phyloP scores from a whole-genome alignment of 2,329 filamentous ascomycete species.

The Apiospora aurea region DNA sequence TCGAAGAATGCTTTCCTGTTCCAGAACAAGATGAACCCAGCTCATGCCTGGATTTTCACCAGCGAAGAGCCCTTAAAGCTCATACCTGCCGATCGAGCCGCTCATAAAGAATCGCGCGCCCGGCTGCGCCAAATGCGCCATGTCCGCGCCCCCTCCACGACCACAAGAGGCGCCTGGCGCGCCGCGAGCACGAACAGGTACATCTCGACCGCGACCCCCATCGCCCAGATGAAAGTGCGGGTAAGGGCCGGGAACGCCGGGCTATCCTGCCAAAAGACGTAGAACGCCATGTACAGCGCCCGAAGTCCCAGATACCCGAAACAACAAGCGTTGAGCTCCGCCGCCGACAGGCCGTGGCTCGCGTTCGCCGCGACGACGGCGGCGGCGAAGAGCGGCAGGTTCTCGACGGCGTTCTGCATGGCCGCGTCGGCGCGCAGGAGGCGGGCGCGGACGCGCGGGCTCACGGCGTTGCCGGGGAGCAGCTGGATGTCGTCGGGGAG shows the following conservation, averaged over 20 bases:
- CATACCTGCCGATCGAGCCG: background rate
- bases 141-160: background rate
- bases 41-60: background rate
- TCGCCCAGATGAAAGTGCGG: background rate
- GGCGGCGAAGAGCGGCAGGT: constrained; percentile 40
- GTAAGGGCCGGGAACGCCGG: background rate
- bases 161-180: background rate
- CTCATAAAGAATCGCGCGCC: background rate
- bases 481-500: background rate
- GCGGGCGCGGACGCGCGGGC: background rate
- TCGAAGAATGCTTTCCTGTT: rapidly evolving
- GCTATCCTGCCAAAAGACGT: constrained; percentile 36
- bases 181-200: background rate
- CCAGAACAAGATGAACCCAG: background rate
- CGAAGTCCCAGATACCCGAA: constrained; percentile 37
- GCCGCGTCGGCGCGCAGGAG: constrained; percentile 39
- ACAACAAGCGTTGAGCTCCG: constrained; percentile 34
- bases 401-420: constrained; percentile 40
- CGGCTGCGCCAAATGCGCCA: background rate
- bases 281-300: constrained; percentile 38
- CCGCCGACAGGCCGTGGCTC: constrained; percentile 32
- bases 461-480: background rate
- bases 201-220: background rate
- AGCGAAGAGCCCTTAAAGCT: background rate
- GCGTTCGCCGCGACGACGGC: constrained; percentile 40